phyloP scores from a whole-genome alignment of 2,329 filamentous ascomycete species.

The Sporothrix globosa region DNA sequence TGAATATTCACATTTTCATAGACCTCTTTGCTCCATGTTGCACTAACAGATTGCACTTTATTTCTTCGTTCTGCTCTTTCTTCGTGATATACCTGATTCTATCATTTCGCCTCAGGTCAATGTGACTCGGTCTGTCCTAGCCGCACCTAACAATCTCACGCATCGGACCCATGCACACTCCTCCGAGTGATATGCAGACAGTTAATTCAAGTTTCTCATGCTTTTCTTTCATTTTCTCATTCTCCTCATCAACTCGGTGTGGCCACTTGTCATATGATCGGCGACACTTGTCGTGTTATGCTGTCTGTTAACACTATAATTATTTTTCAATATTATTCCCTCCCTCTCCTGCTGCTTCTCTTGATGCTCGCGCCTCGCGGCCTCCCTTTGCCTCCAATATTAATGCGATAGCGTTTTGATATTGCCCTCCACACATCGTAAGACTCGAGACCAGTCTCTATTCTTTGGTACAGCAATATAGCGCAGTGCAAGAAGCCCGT shows the following conservation, averaged over 20 bases:
- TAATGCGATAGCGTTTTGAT: slow-evolving; percentile 23
- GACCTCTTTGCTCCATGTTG: too few species aligned
- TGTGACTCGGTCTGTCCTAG: too few species aligned
- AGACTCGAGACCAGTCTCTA: too few species aligned
- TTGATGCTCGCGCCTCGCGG: not conserved
- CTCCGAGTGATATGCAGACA: not conserved
- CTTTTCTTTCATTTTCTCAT: not conserved
- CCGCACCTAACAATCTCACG: slow-evolving; percentile 9
- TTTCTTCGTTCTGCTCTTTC: too few species aligned
- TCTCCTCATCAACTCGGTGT: not conserved
- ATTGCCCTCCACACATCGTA: too few species aligned
- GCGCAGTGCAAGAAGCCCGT: not conserved
- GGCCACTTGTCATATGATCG: slow-evolving; percentile 26
- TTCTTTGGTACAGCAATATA: slow-evolving; percentile 21
- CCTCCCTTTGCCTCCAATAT: slow-evolving; percentile 17
- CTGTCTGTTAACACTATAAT: not conserved
- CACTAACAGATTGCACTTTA: too few species aligned
- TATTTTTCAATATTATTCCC: not conserved
- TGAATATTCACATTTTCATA: too few species aligned
- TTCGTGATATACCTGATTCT: too few species aligned
- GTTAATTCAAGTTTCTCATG: not conserved
- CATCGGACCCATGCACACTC: not conserved
- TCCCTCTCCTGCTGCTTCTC: not conserved
- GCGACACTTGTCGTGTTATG: slow-evolving; percentile 13
- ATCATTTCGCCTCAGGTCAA: too few species aligned